Conservation (phyloP, 768 basidiomycete species). For the Kwoniella dejecticola region DNA sequence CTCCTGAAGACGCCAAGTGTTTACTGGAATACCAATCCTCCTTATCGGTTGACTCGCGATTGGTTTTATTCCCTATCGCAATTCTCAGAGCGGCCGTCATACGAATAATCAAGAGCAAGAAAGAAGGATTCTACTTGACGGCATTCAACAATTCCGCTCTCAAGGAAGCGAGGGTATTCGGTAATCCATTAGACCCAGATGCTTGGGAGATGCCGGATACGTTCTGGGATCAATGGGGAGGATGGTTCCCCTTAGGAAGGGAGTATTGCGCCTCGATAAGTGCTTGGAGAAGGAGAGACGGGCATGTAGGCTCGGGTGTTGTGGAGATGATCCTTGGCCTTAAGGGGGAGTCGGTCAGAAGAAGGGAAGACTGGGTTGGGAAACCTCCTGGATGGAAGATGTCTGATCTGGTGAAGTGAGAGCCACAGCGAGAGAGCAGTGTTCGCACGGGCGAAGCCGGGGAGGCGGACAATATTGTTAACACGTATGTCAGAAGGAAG, state of each 20-base stretch:
- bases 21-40: conserved; percentile 27
- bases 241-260: conserved; percentile 30
- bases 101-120: conserved; percentile 2
- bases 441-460: too few species aligned
- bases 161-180: conserved; percentile 19
- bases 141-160: conserved; percentile 25
- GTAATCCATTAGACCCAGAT: conserved; percentile 34
- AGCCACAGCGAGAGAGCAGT: too few species aligned
- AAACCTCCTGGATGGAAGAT: conserved; percentile 30
- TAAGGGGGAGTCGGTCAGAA: conserved; percentile 17
- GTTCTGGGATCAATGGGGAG: conserved; percentile 37
- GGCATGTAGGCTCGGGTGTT: conserved; percentile 28
- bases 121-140: conserved; percentile 22
- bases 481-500: too few species aligned
- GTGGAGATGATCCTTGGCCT: conserved; percentile 33
- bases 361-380: conserved; percentile 26
- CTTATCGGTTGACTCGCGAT: conserved; percentile 14
- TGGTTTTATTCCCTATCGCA: conserved; percentile 35
- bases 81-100: conserved; percentile 29
- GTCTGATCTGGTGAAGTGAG: not conserved
- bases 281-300: conserved; percentile 33
- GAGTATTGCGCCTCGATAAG: conserved; percentile 21
- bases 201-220: conserved; percentile 35
- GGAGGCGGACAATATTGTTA: too few species aligned
- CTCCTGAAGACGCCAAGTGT: conserved; percentile 19